phyloP scores from a whole-genome alignment of 108 stramenopile species.

The Nitzschia sp. region DNA sequence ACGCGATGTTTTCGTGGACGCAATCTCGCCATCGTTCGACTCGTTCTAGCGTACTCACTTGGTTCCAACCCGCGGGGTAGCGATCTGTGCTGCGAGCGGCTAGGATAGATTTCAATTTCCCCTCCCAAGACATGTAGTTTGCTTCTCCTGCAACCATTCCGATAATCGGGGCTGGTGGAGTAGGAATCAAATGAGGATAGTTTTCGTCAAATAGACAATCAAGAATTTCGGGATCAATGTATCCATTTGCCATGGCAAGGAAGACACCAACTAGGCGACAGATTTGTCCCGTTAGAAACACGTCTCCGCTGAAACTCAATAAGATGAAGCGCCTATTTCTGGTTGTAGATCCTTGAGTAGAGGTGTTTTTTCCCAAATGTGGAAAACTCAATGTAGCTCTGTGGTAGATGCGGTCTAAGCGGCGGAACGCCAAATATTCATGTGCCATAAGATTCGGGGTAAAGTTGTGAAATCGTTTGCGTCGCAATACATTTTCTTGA shows the following conservation, averaged over 20 bases:
- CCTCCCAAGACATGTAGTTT: constrained; percentile 66
- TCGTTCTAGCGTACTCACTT: constrained; percentile 34
- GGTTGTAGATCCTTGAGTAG: constrained; percentile 27
- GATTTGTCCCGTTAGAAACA: constrained; percentile 71
- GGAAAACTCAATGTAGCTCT: constrained; percentile 59
- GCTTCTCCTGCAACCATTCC: constrained; percentile 64
- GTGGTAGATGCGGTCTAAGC: constrained; percentile 76
- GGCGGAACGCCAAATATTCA: constrained; percentile 63
- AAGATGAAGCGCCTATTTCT: constrained; percentile 39
- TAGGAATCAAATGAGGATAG: constrained; percentile 69
- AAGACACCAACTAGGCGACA: constrained; percentile 64
- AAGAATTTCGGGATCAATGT: constrained; percentile 64
- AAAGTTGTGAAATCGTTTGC: constrained; percentile 81
- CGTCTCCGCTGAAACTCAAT: constrained; percentile 68
- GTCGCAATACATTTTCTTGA: constrained; percentile 30
- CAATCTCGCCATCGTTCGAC: constrained; percentile 59
- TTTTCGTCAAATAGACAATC: constrained; percentile 83
- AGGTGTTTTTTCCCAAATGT: neutral
- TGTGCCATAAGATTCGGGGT: constrained; percentile 61
- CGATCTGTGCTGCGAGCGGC: constrained; percentile 50
- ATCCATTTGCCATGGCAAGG: constrained; percentile 59
- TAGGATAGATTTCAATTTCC: constrained; percentile 58
- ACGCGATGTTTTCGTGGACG: constrained; percentile 47
- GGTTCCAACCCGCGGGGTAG: constrained; percentile 64
- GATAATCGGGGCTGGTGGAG: constrained; percentile 56